A percentile compares a stretch with the other conserved stretches of the same genome.
These are phyloP conservation scores for Handroanthus guayacan DNA, from an alignment of 257 asterid genomes.

Conservation along the genomic window DNA sequence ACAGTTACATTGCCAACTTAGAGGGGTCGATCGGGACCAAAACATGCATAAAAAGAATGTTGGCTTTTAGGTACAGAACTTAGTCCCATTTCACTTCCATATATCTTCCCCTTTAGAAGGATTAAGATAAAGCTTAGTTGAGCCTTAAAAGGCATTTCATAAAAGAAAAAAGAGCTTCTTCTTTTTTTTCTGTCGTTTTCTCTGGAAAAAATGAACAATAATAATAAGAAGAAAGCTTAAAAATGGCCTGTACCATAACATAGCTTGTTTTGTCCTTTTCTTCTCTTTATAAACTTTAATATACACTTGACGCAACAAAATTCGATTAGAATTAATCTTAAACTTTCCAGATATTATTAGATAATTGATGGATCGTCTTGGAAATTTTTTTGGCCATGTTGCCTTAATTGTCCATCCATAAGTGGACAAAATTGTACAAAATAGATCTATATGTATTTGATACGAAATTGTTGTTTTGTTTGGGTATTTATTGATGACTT, in stretches of 20 bases:
- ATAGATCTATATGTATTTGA: no score
- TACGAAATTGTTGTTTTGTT: no score
- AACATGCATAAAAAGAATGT: conserved; percentile 25
- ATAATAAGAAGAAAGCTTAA: neutral
- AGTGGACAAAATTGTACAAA: neutral
- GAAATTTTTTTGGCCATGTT: neutral
- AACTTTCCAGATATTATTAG: neutral
- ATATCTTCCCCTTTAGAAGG: conserved; percentile 1
- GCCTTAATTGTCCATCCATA: neutral
- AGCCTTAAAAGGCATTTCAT: neutral
- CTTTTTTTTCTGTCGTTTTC: neutral
- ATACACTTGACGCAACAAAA: neutral
- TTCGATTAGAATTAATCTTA: neutral
- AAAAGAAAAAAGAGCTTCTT: neutral
- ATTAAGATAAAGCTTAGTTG: neutral
- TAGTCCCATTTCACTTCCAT: neutral
- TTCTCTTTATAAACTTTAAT: neutral
- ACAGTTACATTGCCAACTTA: conserved; percentile 22
- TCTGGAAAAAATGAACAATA: neutral
- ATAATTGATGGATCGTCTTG: neutral
- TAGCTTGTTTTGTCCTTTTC: neutral
- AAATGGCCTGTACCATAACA: neutral
- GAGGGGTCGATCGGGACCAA: neutral
- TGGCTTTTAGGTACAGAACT: conserved; percentile 30
- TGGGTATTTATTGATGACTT: no score